A percentile compares a stretch with the other conserved stretches of the same genome.
phyloP scores from a whole-genome alignment of 352 stramenopile species.

The Globisporangium recalcitrans region DNA sequence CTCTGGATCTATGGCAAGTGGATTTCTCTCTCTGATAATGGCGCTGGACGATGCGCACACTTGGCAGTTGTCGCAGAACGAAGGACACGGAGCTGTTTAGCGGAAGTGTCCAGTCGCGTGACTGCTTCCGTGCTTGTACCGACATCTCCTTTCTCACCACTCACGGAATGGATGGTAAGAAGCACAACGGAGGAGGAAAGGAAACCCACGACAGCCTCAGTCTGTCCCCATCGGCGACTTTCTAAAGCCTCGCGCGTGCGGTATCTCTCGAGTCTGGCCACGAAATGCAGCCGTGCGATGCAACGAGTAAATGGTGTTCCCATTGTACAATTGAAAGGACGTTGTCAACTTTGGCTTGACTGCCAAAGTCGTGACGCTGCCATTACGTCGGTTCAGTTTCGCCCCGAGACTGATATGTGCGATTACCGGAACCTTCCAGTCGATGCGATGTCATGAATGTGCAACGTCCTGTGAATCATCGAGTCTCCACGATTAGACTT shows the following conservation, averaged over 20 bases:
- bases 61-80: neutral
- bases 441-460: neutral
- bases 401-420: no score
- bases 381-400: no score
- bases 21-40: neutral
- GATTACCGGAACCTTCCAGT: neutral
- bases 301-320: no score
- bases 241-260: neutral
- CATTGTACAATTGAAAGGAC: neutral
- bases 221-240: neutral
- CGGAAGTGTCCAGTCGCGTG: neutral
- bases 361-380: no score
- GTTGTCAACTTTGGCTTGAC: neutral
- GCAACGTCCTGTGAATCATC: slow-evolving; percentile 5
- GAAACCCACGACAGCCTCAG: neutral
- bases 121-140: neutral
- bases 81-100: neutral
- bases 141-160: neutral
- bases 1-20: neutral
- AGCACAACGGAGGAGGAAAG: no score
- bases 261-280: neutral
- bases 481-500: slow-evolving; percentile 1
- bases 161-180: neutral
- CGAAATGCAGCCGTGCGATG: neutral
- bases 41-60: neutral